Evolutionary conservation across 805 yeast genomes (phyloP).

Genomic region (Wickerhamomyces canadensis): DNA sequence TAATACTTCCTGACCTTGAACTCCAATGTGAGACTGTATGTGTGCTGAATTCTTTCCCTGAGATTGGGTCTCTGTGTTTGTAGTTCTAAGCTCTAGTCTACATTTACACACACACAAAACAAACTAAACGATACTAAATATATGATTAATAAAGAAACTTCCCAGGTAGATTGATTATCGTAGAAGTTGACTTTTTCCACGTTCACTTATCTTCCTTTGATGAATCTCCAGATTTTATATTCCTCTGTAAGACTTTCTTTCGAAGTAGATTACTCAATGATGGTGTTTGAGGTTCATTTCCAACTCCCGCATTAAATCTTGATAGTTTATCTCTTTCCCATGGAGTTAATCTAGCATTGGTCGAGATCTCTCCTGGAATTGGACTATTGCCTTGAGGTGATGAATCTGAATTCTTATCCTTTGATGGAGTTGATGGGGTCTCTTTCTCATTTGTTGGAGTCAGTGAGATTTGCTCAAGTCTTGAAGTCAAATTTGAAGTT

Average conservation of each 20-base stretch:
- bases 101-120: no score
- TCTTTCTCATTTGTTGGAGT: neutral
- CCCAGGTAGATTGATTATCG: no score
- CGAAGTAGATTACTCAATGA: neutral
- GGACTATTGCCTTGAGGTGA: conserved; percentile 4
- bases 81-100: no score
- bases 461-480: conserved; percentile 3
- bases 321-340: conserved; percentile 25
- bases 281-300: conserved; percentile 1
- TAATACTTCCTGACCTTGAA: no score
- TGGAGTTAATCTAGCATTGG: conserved; percentile 19
- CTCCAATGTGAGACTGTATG: no score
- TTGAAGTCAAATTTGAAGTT: neutral
- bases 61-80: no score
- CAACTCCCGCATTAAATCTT: conserved; percentile 1
- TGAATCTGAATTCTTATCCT: no score
- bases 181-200: no score
- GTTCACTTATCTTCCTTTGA: no score
- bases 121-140: no score
- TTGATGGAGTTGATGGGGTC: neutral
- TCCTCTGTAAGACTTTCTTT: conserved; percentile 3
- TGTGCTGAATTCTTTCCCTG: no score
- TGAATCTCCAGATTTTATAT: neutral
- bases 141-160: no score
- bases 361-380: conserved; percentile 7